A percentile compares a stretch with the other conserved stretches of the same genome.
These are phyloP conservation scores for Neurospora sp. DNA, from an alignment of 495 filamentous ascomycete species.

Conservation along the genomic window DNA sequence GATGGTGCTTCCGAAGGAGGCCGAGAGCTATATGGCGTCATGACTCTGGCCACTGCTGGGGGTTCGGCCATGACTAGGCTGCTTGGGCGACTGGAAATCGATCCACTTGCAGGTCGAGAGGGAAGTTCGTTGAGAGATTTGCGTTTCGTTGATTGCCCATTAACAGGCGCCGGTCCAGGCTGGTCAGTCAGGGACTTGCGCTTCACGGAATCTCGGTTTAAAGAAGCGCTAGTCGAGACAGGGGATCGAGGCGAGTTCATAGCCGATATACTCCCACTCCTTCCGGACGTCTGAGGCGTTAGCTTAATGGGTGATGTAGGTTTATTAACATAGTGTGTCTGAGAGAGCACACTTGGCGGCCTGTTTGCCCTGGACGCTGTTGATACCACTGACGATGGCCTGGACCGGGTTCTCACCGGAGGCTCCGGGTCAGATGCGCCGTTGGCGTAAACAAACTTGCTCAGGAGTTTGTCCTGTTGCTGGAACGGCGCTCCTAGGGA, in stretches of 20 bases:
- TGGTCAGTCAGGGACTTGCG: neutral
- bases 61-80: slow-evolving; percentile 19
- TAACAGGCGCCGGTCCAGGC: neutral
- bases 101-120: slow-evolving; percentile 6
- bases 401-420: slow-evolving; percentile 13
- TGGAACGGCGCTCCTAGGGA: slow-evolving; percentile 18
- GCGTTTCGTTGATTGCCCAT: slow-evolving; percentile 2
- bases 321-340: slow-evolving; percentile 20
- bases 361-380: slow-evolving; percentile 26
- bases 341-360: slow-evolving; percentile 14
- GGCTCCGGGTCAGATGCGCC: slow-evolving; percentile 34
- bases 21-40: slow-evolving; percentile 12
- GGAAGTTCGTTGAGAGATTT: neutral
- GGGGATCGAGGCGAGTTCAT: slow-evolving; percentile 14
- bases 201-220: slow-evolving; percentile 1
- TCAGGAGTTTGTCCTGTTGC: slow-evolving; percentile 23
- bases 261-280: slow-evolving; percentile 6
- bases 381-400: slow-evolving; percentile 29
- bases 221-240: neutral
- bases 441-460: slow-evolving; percentile 75
- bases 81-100: slow-evolving; percentile 10
- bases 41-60: slow-evolving; percentile 12
- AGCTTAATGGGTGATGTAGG: slow-evolving; percentile 35
- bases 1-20: slow-evolving; percentile 18
- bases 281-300: slow-evolving; percentile 16